Base-by-base conservation (phyloP, 2,329 filamentous ascomycete genomes). In the Biscogniauxia sp. region DNA sequence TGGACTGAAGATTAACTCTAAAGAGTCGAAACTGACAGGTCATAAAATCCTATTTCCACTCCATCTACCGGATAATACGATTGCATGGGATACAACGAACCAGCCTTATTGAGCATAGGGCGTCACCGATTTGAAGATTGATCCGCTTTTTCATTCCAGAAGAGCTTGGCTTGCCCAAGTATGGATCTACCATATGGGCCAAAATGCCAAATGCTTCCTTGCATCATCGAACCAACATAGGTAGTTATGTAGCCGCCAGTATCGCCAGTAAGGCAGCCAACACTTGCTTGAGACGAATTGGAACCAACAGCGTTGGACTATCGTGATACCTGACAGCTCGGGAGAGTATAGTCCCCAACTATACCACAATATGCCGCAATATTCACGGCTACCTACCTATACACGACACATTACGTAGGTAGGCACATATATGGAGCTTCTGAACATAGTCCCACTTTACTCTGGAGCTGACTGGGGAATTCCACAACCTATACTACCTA, bases 1-100 rank as follows among this genome's bases (percentile, higher is more conserved):
- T 50, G 53, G 54, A 56, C 54, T 20, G 20, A 56, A 26, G 20
- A 49, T 15, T 28, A 51, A 57, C 51, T 19, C 54, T 15, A 41
- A 25, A 56, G 17, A 60, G 53, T 41, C 32, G 23, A 56, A 61
- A 53, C 50, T 59, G 53, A 59, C 53, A 55, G 52, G 56, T 64
- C 57, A 61, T 54, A 45, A 32, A 50, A 20, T 32, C 17, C 52
- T 37, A 54, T 54, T 25, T 32, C 23, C 52, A 54, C 25, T 37
- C 13, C 52, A 54, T 53, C 51, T 17, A 53, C 51, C 23, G 28
- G 28, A 32, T 32, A 32, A 32, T 32, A 32, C 28, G 28, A 32
- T 32, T 7, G 9, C 9, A 32, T 13, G 28, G 28, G 28, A 32
- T 32, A 32, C 28, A 32, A 45, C 37, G 37, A 45, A 45, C 37